Conservation (phyloP, 169 alveolate species). For the Plasmodium vivax region DNA sequence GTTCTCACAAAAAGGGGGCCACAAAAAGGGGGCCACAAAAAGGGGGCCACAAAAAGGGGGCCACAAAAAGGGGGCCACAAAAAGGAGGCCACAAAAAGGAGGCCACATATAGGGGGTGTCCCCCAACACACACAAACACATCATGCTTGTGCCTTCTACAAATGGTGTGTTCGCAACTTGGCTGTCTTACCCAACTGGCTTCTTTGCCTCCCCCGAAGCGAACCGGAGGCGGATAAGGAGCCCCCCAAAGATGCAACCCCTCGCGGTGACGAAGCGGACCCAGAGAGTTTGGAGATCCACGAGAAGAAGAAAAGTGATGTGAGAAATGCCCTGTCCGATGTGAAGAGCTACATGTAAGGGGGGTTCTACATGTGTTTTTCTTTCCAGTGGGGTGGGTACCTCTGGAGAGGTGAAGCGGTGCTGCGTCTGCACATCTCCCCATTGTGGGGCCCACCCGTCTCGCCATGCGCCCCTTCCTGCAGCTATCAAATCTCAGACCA, state of each 20-base stretch:
- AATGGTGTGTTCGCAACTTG: neutral
- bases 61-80: neutral
- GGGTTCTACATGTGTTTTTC: neutral
- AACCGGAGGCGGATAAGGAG: neutral
- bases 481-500: conserved; percentile 52
- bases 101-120: neutral
- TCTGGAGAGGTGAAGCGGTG: neutral
- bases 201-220: neutral
- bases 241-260: neutral
- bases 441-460: neutral
- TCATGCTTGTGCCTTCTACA: neutral
- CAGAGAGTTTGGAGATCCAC: conserved; percentile 19
- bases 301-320: conserved; percentile 30
- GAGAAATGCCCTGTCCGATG: conserved; percentile 16
- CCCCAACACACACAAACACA: neutral
- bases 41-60: no score
- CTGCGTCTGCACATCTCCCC: neutral
- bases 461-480: neutral
- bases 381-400: neutral
- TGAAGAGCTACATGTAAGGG: conserved; percentile 43
- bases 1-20: neutral
- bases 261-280: neutral
- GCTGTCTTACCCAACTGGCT: neutral
- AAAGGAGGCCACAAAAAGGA: no score
- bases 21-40: neutral